Evolutionary conservation across 495 filamentous ascomycete species (phyloP), one percentile per base, ranked within the genome.

Genomic region (Filosporella fistucella): DNA sequence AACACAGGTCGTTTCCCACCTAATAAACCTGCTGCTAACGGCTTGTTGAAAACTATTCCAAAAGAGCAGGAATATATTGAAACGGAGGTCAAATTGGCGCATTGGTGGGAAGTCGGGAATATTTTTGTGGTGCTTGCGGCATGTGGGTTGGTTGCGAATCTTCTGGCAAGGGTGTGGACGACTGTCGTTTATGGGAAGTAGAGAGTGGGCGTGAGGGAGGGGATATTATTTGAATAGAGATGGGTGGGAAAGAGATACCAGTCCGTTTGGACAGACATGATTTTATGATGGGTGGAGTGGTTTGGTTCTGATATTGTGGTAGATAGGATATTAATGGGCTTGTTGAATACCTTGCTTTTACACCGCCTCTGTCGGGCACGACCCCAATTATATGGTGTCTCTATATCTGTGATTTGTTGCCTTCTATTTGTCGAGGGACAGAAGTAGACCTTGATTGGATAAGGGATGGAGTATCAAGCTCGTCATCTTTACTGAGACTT

Each of bases 1-100:
- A 66, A 74, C 6, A 84, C 80, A 18, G 87, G 86, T 0, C 71
- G 77, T 21, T 89, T 93, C 61, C 88, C 88, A 0, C 71, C 72
- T 14, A 75, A 75, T 44, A 57, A 66, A 9, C 56, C 42, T 37
- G 43, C 37, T 11, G 51, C 38, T 25, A 56, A 56, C 54, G 60
- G 37, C 42, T 51, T 32, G 24, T 33, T 23, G 25, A 55, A 25
- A 40, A 43, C 13, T 49, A 45, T 20, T 32, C 24, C 17, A 44
- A 54, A 39, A 48, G 52, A 47, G 35, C 12, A 14, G 12, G 61
- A 56, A 6, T 58, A 54, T 29, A 70, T 76, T 43, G 72, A 74
- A 45, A 69, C 72, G 4, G 67, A 76, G 50, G 66, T 75, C 28
- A 71, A 68, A 40, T 51, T 70, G 6, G 61, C 60, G 13, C 50